Evolutionary conservation across 176 grass and related monocot species (phyloP), one percentile per base, ranked within the genome.

Genomic region (Oryza meyeriana): DNA sequence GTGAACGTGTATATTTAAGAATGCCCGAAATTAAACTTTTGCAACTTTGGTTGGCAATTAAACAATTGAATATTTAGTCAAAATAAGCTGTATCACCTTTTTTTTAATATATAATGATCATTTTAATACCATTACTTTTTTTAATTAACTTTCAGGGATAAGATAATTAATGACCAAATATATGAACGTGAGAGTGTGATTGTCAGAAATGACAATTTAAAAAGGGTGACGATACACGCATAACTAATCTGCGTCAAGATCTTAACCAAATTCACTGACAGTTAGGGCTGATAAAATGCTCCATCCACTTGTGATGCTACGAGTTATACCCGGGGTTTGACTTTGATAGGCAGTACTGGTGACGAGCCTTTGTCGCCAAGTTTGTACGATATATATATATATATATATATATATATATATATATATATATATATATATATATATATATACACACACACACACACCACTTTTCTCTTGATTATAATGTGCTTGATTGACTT

Each of bases 281-380:
- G 63, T 66, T 84, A 77, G 71, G 71, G 68, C 3, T 86, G 48
- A 64, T 79, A 70, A 70, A 64, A 73, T 31, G 61, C 30, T 86
- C 63, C 55, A 38, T 52, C 47, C 47, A 38, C 68, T 55, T 79
- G 67, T 61, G 63, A 18, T 3, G 1, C 10, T 47, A 11, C 14
- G 4, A 47, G 12, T 17, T 47, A 16, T 7, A 52, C 17, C 16
- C 47, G 47, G 14, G 47, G 11, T 45, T 20, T 52, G 47, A 22
- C 14, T 50, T 27, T 10, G 8, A 26, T 13, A 25, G 66, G 35
- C 17, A 64, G 26, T 40, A 39, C 34, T 7, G n/a, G 22, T 73
- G 71, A 73, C 9, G 71, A 73, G 42, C 84, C 68, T 79, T 80
- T 67, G 84, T 77, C 77, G 77, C 61, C 77, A 80, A 80, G 44